These are phyloP conservation scores for Solanum microdontum DNA, from an alignment of 257 asterid species.

Conservation along the genomic window DNA sequence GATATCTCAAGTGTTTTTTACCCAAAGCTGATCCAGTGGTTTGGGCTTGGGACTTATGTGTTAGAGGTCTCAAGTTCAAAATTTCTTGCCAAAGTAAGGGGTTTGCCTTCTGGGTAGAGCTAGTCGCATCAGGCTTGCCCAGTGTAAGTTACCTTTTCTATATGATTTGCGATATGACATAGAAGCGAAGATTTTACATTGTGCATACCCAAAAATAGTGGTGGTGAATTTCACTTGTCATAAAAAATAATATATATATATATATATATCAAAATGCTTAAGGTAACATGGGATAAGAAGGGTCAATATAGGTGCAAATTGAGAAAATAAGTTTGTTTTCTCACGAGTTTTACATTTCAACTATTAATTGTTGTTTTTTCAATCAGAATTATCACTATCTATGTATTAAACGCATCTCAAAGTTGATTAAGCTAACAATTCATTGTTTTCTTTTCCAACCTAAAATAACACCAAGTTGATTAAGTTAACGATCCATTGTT, in stretches of 20 bases:
- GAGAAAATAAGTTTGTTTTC: background rate
- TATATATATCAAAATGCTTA: background rate
- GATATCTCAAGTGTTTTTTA: background rate
- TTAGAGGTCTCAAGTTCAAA: background rate
- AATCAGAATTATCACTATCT: no score
- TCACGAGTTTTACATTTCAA: no score
- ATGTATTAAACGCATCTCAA: background rate
- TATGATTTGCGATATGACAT: background rate
- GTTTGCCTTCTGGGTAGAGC: background rate
- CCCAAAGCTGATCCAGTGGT: background rate
- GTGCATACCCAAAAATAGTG: background rate
- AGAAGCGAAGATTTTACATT: background rate
- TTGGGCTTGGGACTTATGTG: background rate
- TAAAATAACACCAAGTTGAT: background rate
- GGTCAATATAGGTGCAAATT: no score
- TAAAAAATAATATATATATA: no score
- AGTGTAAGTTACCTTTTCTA: background rate
- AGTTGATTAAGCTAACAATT: background rate
- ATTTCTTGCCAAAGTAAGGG: no score
- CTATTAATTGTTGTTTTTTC: no score
- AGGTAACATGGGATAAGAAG: background rate
- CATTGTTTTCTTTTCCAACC: no score
- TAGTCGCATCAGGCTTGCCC: accelerated
- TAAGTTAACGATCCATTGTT: background rate
- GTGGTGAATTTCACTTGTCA: no score